Percentiles rank a stretch among this genome's conserved stretches.
Conservation (phyloP, 2,329 filamentous ascomycete species). For the Botrytis porri region DNA sequence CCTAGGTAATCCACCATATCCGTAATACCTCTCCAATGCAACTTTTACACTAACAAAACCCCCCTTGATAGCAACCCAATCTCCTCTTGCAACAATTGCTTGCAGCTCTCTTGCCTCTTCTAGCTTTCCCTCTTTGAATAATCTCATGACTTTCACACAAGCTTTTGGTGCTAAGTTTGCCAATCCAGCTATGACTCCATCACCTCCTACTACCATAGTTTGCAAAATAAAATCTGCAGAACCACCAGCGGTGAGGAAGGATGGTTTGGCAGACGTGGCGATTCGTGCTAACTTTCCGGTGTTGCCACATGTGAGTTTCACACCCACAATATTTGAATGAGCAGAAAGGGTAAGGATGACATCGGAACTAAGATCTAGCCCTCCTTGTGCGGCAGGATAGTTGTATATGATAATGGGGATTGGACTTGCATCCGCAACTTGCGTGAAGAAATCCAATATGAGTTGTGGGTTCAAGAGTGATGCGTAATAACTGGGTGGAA, state of each 20-base stretch:
- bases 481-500: constrained; percentile 43
- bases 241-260: constrained; percentile 1
- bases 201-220: constrained; percentile 13
- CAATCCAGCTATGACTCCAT: constrained; percentile 15
- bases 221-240: constrained; percentile 17
- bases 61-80: constrained; percentile 64
- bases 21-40: constrained; percentile 55
- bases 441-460: constrained; percentile 54
- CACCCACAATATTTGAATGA: constrained; percentile 40
- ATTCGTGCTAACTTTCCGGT: constrained; percentile 46
- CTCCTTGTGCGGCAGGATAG: constrained; percentile 44
- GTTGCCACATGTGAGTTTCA: constrained; percentile 41
- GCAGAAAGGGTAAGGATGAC: constrained; percentile 36
- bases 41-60: constrained; percentile 66
- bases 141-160: constrained; percentile 56
- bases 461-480: constrained; percentile 46
- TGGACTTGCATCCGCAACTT: constrained; percentile 40
- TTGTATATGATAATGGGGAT: constrained; percentile 49
- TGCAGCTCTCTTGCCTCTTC: constrained; percentile 59
- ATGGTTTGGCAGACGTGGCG: constrained; percentile 28
- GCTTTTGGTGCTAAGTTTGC: constrained; percentile 36
- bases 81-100: constrained; percentile 57
- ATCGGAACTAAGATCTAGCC: constrained; percentile 45
- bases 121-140: constrained; percentile 54
- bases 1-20: constrained; percentile 59